Evolutionary conservation across 2,329 filamentous ascomycete genomes (phyloP).

Genomic region (Ceratocystis harringtonii): DNA sequence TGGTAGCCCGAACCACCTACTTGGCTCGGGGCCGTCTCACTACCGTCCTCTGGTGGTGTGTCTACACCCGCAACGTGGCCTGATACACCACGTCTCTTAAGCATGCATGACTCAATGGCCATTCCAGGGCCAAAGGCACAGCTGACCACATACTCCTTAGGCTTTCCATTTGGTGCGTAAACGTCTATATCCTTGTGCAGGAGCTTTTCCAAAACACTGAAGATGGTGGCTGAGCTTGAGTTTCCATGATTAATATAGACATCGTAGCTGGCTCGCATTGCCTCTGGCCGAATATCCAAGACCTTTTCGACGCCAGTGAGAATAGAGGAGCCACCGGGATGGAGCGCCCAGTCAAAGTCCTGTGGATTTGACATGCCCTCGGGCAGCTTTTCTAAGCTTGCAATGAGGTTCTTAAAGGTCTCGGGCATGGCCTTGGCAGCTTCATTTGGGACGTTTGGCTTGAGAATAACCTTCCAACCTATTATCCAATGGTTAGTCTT

Average conservation of each 20-base stretch:
- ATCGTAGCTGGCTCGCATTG: slow-evolving; percentile 55
- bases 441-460: slow-evolving; percentile 44
- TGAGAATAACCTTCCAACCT: slow-evolving; percentile 53
- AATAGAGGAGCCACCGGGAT: slow-evolving; percentile 54
- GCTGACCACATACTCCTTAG: slow-evolving; percentile 45
- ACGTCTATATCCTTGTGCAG: slow-evolving; percentile 45
- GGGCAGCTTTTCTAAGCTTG: slow-evolving; percentile 27
- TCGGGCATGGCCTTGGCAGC: slow-evolving; percentile 36
- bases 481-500: not conserved
- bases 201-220: slow-evolving; percentile 49
- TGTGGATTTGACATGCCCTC: slow-evolving; percentile 30
- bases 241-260: slow-evolving; percentile 56
- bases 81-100: slow-evolving; percentile 34
- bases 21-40: slow-evolving; percentile 31
- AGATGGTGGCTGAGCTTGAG: slow-evolving; percentile 53
- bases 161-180: slow-evolving; percentile 34
- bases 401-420: slow-evolving; percentile 39
- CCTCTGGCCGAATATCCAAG: slow-evolving; percentile 43
- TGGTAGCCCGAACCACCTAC: slow-evolving; percentile 25
- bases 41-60: slow-evolving; percentile 41
- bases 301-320: slow-evolving; percentile 45
- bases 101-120: slow-evolving; percentile 50
- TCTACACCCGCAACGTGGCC: slow-evolving; percentile 27
- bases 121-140: slow-evolving; percentile 59
- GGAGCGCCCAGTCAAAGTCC: slow-evolving; percentile 60